A percentile compares a stretch with the other conserved stretches of the same genome.
phyloP scores from a whole-genome alignment of 257 asterid genomes.

The Nicotiana benthamiana region DNA sequence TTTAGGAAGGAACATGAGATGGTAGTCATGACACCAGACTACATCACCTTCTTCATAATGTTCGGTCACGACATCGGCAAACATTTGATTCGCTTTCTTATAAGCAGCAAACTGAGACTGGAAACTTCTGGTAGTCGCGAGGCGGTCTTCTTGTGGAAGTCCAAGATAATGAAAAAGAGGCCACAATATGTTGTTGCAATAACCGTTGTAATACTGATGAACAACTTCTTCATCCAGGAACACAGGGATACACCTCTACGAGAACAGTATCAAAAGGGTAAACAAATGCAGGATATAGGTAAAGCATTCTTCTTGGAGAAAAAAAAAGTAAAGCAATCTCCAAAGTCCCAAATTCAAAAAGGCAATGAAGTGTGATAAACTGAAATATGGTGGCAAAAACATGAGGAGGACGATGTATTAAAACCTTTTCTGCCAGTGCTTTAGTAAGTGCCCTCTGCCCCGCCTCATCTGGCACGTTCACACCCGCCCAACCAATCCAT shows the following conservation, averaged over 20 bases:
- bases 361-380: conserved; percentile 1
- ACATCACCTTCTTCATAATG: conserved; percentile 88
- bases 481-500: conserved; percentile 99
- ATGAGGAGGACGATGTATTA: conserved; percentile 1
- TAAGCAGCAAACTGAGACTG: conserved; percentile 88
- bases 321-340: not conserved
- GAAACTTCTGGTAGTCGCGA: conserved; percentile 87
- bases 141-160: conserved; percentile 93
- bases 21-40: conserved; percentile 96
- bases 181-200: conserved; percentile 89
- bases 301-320: not conserved
- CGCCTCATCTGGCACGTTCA: conserved; percentile 83
- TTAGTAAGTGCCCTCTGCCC: conserved; percentile 73
- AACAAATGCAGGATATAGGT: not conserved
- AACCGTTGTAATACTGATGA: conserved; percentile 91
- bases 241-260: conserved; percentile 88
- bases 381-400: not conserved
- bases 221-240: conserved; percentile 88
- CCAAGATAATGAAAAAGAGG: conserved; percentile 92
- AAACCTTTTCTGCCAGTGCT: conserved; percentile 85
- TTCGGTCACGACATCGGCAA: conserved; percentile 78
- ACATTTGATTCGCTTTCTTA: conserved; percentile 82
- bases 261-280: conserved; percentile 4
- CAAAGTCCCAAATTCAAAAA: not conserved
- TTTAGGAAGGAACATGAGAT: conserved; percentile 89